Percentiles rank a stretch among this genome's conserved stretches.
phyloP scores from a whole-genome alignment of 352 stramenopile genomes.

The Pythium periplocum region DNA sequence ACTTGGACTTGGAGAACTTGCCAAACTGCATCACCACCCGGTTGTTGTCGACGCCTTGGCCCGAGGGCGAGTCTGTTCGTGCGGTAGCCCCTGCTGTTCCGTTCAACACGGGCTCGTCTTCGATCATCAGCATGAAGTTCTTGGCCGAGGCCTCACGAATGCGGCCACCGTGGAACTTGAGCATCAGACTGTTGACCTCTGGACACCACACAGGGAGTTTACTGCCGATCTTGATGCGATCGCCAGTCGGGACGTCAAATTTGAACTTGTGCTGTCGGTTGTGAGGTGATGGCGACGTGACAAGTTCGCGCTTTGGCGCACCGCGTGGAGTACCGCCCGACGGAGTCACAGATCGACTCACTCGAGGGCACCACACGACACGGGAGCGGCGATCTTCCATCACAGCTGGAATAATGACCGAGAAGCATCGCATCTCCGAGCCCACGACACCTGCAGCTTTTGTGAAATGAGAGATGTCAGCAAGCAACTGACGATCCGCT shows the following conservation, averaged over 20 bases:
- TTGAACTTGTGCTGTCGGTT: slow-evolving; percentile 71
- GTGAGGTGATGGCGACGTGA: slow-evolving; percentile 71
- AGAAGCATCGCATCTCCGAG: slow-evolving; percentile 82
- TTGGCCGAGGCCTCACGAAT: slow-evolving; percentile 86
- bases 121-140: slow-evolving; percentile 87
- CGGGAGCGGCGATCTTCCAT: slow-evolving; percentile 76
- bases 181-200: slow-evolving; percentile 83
- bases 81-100: too few species aligned
- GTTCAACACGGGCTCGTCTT: slow-evolving; percentile 44
- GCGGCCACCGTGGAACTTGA: slow-evolving; percentile 85
- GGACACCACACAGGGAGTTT: slow-evolving; percentile 86
- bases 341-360: slow-evolving; percentile 59
- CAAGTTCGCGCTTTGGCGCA: slow-evolving; percentile 35
- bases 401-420: slow-evolving; percentile 71
- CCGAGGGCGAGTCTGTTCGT: slow-evolving; percentile 1
- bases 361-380: slow-evolving; percentile 77
- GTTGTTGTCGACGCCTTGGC: slow-evolving; percentile 23
- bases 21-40: slow-evolving; percentile 84
- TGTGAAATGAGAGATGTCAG: slow-evolving; percentile 81
- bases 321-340: slow-evolving; percentile 59
- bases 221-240: slow-evolving; percentile 76
- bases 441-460: slow-evolving; percentile 69
- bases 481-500: slow-evolving; percentile 75
- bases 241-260: slow-evolving; percentile 60
- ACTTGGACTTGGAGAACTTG: slow-evolving; percentile 86